Conservation (phyloP, 2,329 filamentous ascomycete species). For the Lecanosticta acicola region DNA sequence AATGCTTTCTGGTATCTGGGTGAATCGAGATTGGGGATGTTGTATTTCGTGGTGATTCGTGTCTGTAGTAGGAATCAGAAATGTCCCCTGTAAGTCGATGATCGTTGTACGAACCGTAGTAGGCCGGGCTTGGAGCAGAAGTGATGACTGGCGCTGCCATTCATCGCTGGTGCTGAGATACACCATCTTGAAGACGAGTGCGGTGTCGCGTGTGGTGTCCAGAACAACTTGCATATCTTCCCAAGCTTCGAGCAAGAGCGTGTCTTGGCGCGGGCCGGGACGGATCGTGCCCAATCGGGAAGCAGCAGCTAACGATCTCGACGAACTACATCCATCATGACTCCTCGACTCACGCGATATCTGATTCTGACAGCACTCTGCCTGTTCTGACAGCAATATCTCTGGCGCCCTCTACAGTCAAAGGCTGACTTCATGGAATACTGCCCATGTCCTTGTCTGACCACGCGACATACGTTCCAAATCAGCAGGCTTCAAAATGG, state of each 20-base stretch:
- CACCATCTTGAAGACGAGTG: slow-evolving; percentile 54
- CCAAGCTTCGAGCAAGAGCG: background rate
- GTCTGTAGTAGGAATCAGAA: slow-evolving; percentile 53
- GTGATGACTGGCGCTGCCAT: slow-evolving; percentile 82
- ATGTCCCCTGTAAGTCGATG: background rate
- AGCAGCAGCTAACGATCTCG: background rate
- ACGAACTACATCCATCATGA: background rate
- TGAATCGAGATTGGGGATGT: slow-evolving; percentile 45
- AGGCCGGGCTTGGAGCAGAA: slow-evolving; percentile 81
- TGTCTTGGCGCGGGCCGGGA: background rate
- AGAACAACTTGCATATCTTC: background rate
- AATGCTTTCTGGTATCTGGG: slow-evolving; percentile 29
- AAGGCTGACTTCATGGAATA: no score
- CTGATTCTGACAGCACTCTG: no score
- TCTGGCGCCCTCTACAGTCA: no score
- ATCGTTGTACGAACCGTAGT: slow-evolving; percentile 58
- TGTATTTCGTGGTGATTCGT: slow-evolving; percentile 88
- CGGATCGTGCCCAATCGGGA: background rate
- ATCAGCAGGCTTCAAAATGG: no score
- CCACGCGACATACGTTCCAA: no score
- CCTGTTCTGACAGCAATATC: no score
- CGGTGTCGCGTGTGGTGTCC: background rate
- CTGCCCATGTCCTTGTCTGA: no score
- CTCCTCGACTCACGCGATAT: background rate
- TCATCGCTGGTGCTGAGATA: slow-evolving; percentile 76